Base-by-base conservation (phyloP, 257 asterid genomes). In the Eucommia ulmoides region DNA sequence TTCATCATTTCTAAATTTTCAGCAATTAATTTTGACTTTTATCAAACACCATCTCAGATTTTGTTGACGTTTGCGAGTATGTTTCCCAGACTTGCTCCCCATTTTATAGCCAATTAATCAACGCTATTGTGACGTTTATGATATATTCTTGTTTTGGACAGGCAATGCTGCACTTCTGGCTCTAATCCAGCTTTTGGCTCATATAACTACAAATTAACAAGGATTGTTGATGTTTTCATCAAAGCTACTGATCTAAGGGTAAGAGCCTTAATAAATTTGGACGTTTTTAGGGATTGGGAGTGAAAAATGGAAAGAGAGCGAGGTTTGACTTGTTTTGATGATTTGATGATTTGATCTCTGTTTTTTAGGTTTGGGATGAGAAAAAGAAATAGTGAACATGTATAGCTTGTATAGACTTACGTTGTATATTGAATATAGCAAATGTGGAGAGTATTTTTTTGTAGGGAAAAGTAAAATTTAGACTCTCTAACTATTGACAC, bases 111-210 rank as follows among this genome's bases (percentile, higher is more conserved):
- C 11, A 6, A 10, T 35, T 10, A 15, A 6, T 35, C 3, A 35
- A 3, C 11, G 16, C 14, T 35, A 17, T 35, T 35, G 15, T 10
- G 2, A 9, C 5, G 9, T n/a, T n/a, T n/a, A n/a, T n/a, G n/a
- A n/a, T n/a, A n/a, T n/a, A n/a, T n/a, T n/a, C n/a, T n/a, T n/a
- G n/a, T 62, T 41, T n/a, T 42, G 50, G 42, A 47, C 79, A 78
- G 93, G 93, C 71, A 41, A 78, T 82, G 93, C 69, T 73, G 45
- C 56, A 68, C 57, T 82, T 82, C 55, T 82, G 93, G 93, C 59
- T 82, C 14, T 82, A 70, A 78, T 55, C 33, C 48, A 23, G 63
- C 51, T 29, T n/a, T n/a, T n/a, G n/a, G n/a, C n/a, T n/a, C n/a
- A n/a, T n/a, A n/a, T n/a, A n/a, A n/a, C n/a, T n/a, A n/a, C n/a